Evolutionary conservation across 306 rosid species (phyloP), one percentile per base, ranked within the genome.

Genomic region (Ammopiptanthus mongolicus): DNA sequence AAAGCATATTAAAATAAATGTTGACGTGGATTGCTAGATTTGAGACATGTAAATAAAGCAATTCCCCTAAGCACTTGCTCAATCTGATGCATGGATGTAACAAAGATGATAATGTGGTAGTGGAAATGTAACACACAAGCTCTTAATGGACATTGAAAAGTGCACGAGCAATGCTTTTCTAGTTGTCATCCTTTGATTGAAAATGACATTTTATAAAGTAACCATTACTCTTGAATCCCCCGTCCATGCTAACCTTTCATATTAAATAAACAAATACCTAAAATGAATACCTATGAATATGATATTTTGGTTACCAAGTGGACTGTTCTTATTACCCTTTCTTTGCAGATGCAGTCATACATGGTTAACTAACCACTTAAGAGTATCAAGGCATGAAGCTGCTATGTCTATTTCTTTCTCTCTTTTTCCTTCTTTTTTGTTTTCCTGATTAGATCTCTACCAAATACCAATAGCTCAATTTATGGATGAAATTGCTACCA

Each of bases 141-240:
- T 29, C 44, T n/a, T 11, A 42, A 31, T 69, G 69, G 56, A 62
- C 73, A 55, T 46, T 23, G 11, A 47, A 39, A 75, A 41, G 76
- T 47, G 67, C 17, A 69, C 28, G 39, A 50, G 48, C 68, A 66
- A 37, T 77, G 56, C 18, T 58, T 73, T 55, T 52, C 52, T 61
- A 10, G 3, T 37, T 73, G 80, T 52, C 63, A 66, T 63, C 51
- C 72, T 65, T 59, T 59, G 62, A 51, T 65, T 73, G 73, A 82
- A 42, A 60, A 52, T 51, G 74, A 67, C 62, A 73, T 46, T 59
- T 66, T 66, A n/a, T 3, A 9, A 57, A 13, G 80, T 23, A 19
- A 72, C 58, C 59, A 65, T 77, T 21, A 66, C 63, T 72, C 14
- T 55, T 46, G 12, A 69, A 23, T 74, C 37, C 14, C 48, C 23